phyloP scores from a whole-genome alignment of 1,139 yeast species.

The Kodamaea sp. region DNA sequence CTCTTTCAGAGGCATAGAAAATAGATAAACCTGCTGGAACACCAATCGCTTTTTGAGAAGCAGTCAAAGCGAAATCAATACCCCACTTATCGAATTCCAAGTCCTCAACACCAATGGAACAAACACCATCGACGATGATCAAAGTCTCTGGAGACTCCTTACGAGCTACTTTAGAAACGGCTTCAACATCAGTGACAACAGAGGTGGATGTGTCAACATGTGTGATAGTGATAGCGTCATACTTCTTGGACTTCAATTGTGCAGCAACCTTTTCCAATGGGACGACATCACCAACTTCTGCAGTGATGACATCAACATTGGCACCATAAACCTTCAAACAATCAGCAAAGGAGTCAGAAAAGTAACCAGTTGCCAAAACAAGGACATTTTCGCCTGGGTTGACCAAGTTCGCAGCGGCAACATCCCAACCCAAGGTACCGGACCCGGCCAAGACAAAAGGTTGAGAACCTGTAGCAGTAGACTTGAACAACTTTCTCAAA shows the following conservation, averaged over 20 bases:
- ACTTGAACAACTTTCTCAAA: constrained; percentile 71
- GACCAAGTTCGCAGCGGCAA: constrained; percentile 75
- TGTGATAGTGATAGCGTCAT: constrained; percentile 76
- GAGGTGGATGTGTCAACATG: constrained; percentile 97
- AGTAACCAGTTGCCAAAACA: constrained; percentile 89
- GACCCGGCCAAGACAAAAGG: constrained; percentile 84
- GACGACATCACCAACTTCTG: constrained; percentile 71
- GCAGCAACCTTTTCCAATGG: constrained; percentile 54
- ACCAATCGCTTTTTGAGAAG: constrained; percentile 94
- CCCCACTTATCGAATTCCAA: constrained; percentile 89
- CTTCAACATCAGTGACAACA: constrained; percentile 70
- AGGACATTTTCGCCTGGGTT: constrained; percentile 66
- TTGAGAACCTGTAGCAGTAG: constrained; percentile 62
- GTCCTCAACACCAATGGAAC: constrained; percentile 87
- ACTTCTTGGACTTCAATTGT: constrained; percentile 49
- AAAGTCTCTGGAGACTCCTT: constrained; percentile 73
- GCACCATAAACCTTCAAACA: constrained; percentile 72
- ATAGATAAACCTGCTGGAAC: constrained; percentile 91
- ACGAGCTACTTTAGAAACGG: constrained; percentile 59
- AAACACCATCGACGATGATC: constrained; percentile 87
- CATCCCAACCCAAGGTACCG: constrained; percentile 95
- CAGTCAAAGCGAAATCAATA: constrained; percentile 81
- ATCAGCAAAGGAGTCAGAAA: constrained; percentile 83
- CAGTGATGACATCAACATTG: constrained; percentile 61
- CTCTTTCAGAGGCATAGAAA: constrained; percentile 72